phyloP scores from a whole-genome alignment of 805 yeast genomes.

The Candida peoriensis region DNA sequence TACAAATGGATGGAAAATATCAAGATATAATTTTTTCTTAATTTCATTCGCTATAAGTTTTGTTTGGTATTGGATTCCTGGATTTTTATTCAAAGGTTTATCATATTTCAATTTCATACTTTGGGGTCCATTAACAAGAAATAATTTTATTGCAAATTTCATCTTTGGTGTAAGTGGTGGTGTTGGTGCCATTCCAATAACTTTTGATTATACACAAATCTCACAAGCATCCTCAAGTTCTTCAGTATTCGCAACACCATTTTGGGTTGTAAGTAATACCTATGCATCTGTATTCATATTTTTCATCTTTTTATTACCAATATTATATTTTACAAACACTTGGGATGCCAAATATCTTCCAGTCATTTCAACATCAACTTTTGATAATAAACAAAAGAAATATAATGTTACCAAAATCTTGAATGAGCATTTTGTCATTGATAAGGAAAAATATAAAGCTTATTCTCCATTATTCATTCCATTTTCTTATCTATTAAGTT shows the following conservation, averaged over 20 bases:
- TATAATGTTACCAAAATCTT: conserved; percentile 46
- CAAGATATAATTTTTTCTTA: conserved; percentile 45
- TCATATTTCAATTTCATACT: conserved; percentile 47
- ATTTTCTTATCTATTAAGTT: conserved; percentile 50
- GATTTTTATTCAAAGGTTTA: conserved; percentile 55
- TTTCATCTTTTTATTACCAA: conserved; percentile 45
- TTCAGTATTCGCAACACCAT: conserved; percentile 59
- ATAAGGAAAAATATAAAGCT: conserved; percentile 38
- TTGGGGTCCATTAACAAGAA: conserved; percentile 30
- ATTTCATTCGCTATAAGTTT: conserved; percentile 38
- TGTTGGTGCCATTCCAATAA: conserved; percentile 48
- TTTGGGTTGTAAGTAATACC: conserved; percentile 33
- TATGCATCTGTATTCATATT: conserved; percentile 43
- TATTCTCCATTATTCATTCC: conserved; percentile 58
- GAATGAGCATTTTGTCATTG: conserved; percentile 36
- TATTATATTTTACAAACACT: conserved; percentile 46
- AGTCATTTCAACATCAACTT: conserved; percentile 44
- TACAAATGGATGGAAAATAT: conserved; percentile 56
- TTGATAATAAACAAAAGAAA: conserved; percentile 39
- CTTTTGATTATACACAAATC: conserved; percentile 57
- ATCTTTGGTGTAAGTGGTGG: conserved; percentile 59
- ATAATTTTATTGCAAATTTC: conserved; percentile 54
- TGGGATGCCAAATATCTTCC: conserved; percentile 61
- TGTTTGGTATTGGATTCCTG: conserved; percentile 64
- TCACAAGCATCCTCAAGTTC: conserved; percentile 39